Base-by-base conservation (phyloP, 306 rosid species). In the Lathyrus sativus region DNA sequence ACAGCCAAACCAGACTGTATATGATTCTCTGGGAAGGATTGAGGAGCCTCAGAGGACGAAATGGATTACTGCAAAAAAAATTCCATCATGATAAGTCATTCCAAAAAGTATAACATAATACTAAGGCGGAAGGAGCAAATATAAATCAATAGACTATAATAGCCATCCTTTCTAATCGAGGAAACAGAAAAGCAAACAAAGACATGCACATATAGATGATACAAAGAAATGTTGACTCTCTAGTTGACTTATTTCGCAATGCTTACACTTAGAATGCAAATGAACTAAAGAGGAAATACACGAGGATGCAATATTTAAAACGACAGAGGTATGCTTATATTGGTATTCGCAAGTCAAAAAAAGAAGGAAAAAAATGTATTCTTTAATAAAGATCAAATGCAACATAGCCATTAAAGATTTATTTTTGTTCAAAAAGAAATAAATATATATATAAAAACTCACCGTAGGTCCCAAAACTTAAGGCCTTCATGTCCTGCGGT, bases 391-490 rank as follows among this genome's bases (percentile, higher is more conserved):
- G 66, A 72, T 62, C 22, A 17, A 67, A 63, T 18, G 41, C 49
- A 45, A 39, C 18, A 67, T 63, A 64, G 55, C 13, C 12, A 70
- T 59, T 42, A 18, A 62, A 71, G 66, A 14, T 68, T 44, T 14
- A 8, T 9, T 33, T 67, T 73, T 9, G 41, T 67, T 73, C 19
- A 53, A 57, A 62, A 77, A 19, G 29, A 71, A 71, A 68, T 11
- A 13, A 48, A 28, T 46, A 6, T 18, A 33, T 48, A 26, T n/a
- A n/a, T 73, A 42, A 24, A 24, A 11, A 70, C 82, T 79, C 51
- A 90, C 98, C 95, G 90, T 22, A 93, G 74, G 79, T 90, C 99
- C 99, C 99, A 93, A 78, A 93, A 90, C 80, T 90, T 90, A 18
- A 93, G 78, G 73, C 96, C 90, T 65, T 87, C 97, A 73, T 93